phyloP scores from a whole-genome alignment of 768 basidiomycete genomes.

The Leccinum uliginosum region DNA sequence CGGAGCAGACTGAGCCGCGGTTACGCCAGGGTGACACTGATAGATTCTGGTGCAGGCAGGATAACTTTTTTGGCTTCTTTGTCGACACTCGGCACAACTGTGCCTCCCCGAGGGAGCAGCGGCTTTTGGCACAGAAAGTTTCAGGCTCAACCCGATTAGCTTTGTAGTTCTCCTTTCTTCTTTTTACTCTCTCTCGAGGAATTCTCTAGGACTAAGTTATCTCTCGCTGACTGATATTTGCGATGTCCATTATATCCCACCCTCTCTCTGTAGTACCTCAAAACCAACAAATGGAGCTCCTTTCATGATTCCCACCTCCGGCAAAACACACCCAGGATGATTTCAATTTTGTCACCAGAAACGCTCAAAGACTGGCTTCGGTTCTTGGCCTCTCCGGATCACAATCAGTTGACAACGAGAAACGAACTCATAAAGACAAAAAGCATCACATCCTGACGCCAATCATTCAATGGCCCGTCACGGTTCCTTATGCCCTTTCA shows the following conservation, averaged over 20 bases:
- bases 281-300: slow-evolving; percentile 23
- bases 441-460: slow-evolving; percentile 15
- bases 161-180: slow-evolving; percentile 1
- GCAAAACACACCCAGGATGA: slow-evolving; percentile 25
- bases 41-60: too few relatives aligned
- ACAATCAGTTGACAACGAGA: slow-evolving; percentile 15
- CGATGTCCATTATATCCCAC: slow-evolving; percentile 40
- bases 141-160: slow-evolving; percentile 1
- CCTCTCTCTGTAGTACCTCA: slow-evolving; percentile 24
- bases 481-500: slow-evolving; percentile 45
- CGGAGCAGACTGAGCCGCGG: too few relatives aligned
- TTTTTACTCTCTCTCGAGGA: slow-evolving; percentile 7
- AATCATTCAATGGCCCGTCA: too few relatives aligned
- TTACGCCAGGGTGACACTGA: too few relatives aligned
- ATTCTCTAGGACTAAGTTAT: slow-evolving; percentile 15
- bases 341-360: slow-evolving; percentile 3
- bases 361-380: slow-evolving; percentile 13
- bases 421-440: slow-evolving; percentile 22
- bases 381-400: slow-evolving; percentile 13
- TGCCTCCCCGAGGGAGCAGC: too few relatives aligned
- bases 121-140: neutral
- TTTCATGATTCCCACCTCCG: slow-evolving; percentile 27
- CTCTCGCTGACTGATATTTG: slow-evolving; percentile 19
- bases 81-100: too few relatives aligned
- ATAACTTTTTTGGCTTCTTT: too few relatives aligned